Base-by-base conservation (phyloP, 805 yeast species). In the Pichia pseudocactophila region DNA sequence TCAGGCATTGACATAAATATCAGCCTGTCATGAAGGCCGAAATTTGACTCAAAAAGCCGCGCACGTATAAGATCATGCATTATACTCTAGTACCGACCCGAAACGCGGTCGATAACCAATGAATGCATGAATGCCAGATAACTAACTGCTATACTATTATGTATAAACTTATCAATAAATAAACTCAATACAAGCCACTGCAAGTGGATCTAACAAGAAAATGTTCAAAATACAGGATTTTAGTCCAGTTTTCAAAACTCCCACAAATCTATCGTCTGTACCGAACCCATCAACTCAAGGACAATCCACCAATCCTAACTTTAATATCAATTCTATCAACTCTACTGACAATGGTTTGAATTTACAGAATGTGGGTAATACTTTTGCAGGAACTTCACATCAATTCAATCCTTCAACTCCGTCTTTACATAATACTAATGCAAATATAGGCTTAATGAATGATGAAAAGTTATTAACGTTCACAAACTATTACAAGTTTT, bases 401-500 rank as follows among this genome's bases (percentile, higher is more conserved):
- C 28, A 26, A 26, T 26, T 26, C 28, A 26, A 26, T n/a, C n/a
- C n/a, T n/a, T n/a, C n/a, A 8, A 22, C 35, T 9, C 7, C n/a
- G 13, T 13, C 17, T 17, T 25, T 37, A 8, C 36, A 33, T 4
- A 10, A 15, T 15, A 9, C 10, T 10, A 32, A 26, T 9, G 12
- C 9, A 16, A 40, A 33, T 25, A 16, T 13, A n/a, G 16, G 88
- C 17, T 32, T 11, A 15, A 41, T 48, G 4, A 38, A 39, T 20
- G 53, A 49, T 30, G 59, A 56, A 5, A 47, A 52, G 27, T 35
- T 42, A 1, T 43, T 46, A 8, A 53, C 61, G 0, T 48, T 50
- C n/a, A 59, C 64, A 16, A 61, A 61, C 33, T 59, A 54, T 40
- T 61, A 58, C 43, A 52, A 48, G 32, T 53, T 61, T 39, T 60